Base-by-base conservation (phyloP, 1,284 basidiomycete species). In the Pyrrhoderma noxium region DNA sequence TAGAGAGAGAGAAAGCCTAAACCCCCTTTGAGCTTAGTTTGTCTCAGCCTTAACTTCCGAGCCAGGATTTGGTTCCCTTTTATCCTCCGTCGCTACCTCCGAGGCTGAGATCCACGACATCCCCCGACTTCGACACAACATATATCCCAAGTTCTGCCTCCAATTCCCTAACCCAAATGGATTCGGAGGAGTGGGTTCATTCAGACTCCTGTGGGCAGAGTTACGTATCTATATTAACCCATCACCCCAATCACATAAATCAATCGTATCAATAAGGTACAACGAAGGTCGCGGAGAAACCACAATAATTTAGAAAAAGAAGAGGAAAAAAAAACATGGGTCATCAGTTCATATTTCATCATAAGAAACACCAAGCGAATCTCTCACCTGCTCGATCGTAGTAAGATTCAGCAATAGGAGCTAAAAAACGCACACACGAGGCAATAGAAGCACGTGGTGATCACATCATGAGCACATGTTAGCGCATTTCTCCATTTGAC, bases 301-400 rank as follows among this genome's bases (percentile, higher is more conserved):
- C 27, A 31, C 27, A 31, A 5, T 31, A 5, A 5, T 31, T 31
- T 23, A 45, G 37, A 22, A 37, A 42, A 27, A 40, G 23, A 47
- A 45, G 52, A 55, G 37, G 19, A 35, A 34, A 39, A 43, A 46
- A 44, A 43, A 44, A 51, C 47, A 47, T 41, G 43, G 21, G n/a
- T 25, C 18, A 49, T 40, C 39, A 49, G 35, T 40, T 19, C n/a
- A 25, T 22, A 21, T 42, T 18, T 43, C 38, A 41, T 49, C 40
- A 41, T 40, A 7, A 40, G 23, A 16, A 27, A 9, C 39, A 38
- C 51, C 46, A 39, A 18, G 53, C 48, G 53, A 36, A 14, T 23
- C 19, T 60, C 83, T 64, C 61, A 90, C 88, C 77, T 93, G 90
- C 69, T 96, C 93, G 56, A 96, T 93, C 9, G 93, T 96, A 2